phyloP scores from a whole-genome alignment of 352 stramenopile genomes.

The Peronosclerospora sorghi region DNA sequence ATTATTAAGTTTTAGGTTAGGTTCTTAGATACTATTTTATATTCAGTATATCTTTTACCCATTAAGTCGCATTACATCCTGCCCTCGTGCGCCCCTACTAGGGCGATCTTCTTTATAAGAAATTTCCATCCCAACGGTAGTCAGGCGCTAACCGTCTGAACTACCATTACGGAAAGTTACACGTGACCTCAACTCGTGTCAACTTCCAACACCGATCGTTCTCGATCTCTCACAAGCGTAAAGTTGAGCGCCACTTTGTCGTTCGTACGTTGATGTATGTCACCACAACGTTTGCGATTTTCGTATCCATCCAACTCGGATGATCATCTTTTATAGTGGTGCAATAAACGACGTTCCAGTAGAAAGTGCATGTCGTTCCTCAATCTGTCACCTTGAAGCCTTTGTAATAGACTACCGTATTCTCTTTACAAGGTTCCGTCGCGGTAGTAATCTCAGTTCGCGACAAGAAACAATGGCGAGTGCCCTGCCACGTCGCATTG shows the following conservation, averaged over 20 bases:
- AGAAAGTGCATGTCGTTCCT: slow-evolving; percentile 52
- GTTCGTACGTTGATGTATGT: slow-evolving; percentile 77
- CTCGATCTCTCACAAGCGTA: slow-evolving; percentile 33
- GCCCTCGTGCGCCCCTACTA: no score
- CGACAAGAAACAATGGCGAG: slow-evolving; percentile 33
- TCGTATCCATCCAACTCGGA: slow-evolving; percentile 29
- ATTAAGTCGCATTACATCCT: no score
- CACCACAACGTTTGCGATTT: slow-evolving; percentile 59
- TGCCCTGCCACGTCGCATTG: slow-evolving; percentile 55
- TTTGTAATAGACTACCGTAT: slow-evolving; percentile 1
- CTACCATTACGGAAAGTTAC: no score
- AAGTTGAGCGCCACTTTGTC: slow-evolving; percentile 86
- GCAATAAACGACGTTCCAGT: slow-evolving; percentile 68
- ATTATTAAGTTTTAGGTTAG: no score
- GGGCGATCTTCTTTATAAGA: no score
- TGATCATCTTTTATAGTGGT: slow-evolving; percentile 45
- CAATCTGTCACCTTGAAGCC: neutral
- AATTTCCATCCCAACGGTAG: no score
- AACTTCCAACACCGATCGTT: no score
- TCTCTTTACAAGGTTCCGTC: neutral
- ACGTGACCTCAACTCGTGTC: no score
- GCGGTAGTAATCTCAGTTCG: slow-evolving; percentile 12
- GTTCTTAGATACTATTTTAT: no score
- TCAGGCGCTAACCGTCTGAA: no score
- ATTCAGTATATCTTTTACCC: no score